Evolutionary conservation across 768 basidiomycete species (phyloP).

Genomic region (Solioccasus polychromus): DNA sequence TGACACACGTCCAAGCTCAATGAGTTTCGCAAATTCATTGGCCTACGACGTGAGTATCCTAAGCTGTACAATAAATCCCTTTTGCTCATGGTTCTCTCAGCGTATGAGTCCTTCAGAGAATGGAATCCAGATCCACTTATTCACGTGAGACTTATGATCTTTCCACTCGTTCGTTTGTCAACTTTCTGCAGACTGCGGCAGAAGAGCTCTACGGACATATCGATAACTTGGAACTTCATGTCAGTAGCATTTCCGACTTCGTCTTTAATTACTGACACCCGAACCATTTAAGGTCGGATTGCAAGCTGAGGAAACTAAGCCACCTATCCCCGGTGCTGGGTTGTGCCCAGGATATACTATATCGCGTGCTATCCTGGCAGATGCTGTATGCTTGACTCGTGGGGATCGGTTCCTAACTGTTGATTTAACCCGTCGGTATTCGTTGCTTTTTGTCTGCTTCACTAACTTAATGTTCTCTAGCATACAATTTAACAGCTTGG

Average conservation of each 20-base stretch:
- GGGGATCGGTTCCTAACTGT: slow-evolving; percentile 79
- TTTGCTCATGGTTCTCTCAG: slow-evolving; percentile 33
- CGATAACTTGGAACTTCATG: slow-evolving; percentile 78
- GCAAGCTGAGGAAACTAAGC: slow-evolving; percentile 72
- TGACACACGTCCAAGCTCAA: slow-evolving; percentile 47
- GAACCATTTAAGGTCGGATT: slow-evolving; percentile 47
- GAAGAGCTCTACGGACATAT: slow-evolving; percentile 65
- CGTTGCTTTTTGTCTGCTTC: background rate
- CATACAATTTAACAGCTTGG: slow-evolving; percentile 75
- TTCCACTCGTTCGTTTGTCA: background rate
- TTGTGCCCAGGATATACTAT: slow-evolving; percentile 83
- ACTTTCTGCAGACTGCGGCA: slow-evolving; percentile 49
- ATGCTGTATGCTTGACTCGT: slow-evolving; percentile 71
- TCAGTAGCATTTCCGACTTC: slow-evolving; percentile 27
- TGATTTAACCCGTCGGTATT: slow-evolving; percentile 67
- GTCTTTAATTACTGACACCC: background rate
- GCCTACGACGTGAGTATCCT: slow-evolving; percentile 54
- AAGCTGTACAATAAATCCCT: background rate
- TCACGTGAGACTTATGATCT: slow-evolving; percentile 39
- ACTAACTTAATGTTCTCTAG: slow-evolving; percentile 33
- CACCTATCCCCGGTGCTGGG: slow-evolving; percentile 63
- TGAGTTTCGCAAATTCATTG: slow-evolving; percentile 70
- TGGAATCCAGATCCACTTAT: slow-evolving; percentile 68
- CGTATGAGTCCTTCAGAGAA: slow-evolving; percentile 61
- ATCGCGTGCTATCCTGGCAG: slow-evolving; percentile 78